Conservation (phyloP, 306 rosid species). For the Acacia melanoxylon region DNA sequence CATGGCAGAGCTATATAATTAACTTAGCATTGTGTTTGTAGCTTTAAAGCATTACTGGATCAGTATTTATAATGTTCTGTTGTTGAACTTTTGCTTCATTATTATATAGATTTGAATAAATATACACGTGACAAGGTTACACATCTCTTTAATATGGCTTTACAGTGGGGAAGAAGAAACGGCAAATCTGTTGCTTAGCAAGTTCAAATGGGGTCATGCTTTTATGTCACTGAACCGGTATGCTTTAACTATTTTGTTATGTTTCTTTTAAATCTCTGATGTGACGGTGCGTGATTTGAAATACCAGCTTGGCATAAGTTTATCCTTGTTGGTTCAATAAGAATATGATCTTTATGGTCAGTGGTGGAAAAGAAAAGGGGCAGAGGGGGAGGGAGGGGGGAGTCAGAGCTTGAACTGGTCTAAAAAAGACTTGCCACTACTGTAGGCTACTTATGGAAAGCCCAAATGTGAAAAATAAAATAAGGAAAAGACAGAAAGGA, state of each 20-base stretch:
- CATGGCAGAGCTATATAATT: background rate
- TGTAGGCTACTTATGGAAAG: background rate
- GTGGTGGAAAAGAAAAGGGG: too few species aligned
- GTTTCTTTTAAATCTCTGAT: background rate
- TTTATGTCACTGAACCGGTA: conserved; percentile 86
- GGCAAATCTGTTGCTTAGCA: conserved; percentile 77
- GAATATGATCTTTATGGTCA: background rate
- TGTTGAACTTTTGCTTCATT: conserved; percentile 12
- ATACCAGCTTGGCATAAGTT: conserved; percentile 1
- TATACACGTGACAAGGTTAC: background rate
- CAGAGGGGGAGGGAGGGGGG: background rate
- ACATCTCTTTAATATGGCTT: conserved; percentile 19
- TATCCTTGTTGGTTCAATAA: conserved; percentile 3
- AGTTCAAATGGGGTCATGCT: conserved; percentile 99
- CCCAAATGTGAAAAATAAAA: background rate
- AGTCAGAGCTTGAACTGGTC: background rate
- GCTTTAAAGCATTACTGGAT: background rate
- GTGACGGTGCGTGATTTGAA: conserved; percentile 7
- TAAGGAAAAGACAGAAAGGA: background rate
- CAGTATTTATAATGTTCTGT: conserved; percentile 13
- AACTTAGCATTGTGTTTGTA: conserved; percentile 15
- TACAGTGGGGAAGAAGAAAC: conserved; percentile 94
- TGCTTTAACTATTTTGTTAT: background rate
- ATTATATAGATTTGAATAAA: conserved; percentile 16
- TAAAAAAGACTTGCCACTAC: background rate